A percentile compares a stretch with the other conserved stretches of the same genome.
These are phyloP conservation scores for Entonaema liquescens DNA, from an alignment of 495 filamentous ascomycete species.

Conservation along the genomic window DNA sequence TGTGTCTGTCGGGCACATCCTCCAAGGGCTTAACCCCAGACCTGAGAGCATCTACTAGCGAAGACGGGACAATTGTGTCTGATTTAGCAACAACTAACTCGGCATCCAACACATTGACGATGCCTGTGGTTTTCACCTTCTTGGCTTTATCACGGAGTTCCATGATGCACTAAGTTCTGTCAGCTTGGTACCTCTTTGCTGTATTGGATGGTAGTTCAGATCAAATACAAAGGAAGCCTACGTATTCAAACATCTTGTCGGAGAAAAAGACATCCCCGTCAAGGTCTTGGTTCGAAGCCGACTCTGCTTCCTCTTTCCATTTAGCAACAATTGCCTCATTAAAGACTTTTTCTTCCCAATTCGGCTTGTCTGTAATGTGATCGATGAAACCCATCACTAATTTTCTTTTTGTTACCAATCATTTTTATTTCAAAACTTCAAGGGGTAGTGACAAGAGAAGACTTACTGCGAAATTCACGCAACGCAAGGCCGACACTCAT, in stretches of 20 bases:
- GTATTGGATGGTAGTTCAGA: not conserved
- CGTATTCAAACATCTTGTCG: conserved; percentile 59
- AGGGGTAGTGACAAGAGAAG: not conserved
- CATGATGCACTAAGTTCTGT: conserved; percentile 48
- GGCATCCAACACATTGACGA: conserved; percentile 43
- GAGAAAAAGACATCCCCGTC: conserved; percentile 50
- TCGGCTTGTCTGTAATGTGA: conserved; percentile 52
- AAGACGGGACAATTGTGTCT: conserved; percentile 35
- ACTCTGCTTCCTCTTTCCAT: conserved; percentile 47
- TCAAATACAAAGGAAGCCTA: conserved; percentile 27
- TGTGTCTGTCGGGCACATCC: conserved; percentile 53
- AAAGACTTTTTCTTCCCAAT: conserved; percentile 65
- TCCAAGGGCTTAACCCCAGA: conserved; percentile 47
- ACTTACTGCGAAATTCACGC: conserved; percentile 7
- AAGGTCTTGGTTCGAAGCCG: conserved; percentile 12
- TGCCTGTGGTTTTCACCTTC: conserved; percentile 43
- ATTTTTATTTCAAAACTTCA: not conserved
- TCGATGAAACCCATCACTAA: conserved; percentile 47
- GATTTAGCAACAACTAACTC: conserved; percentile 45
- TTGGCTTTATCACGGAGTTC: conserved; percentile 61
- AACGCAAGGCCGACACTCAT: not conserved
- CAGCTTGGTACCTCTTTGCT: not conserved
- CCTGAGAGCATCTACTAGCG: conserved; percentile 34
- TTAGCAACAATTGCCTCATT: conserved; percentile 52
- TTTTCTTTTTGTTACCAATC: not conserved